These are phyloP conservation scores for Boletus holoroseus DNA, from an alignment of 1,284 basidiomycete species.

Conservation along the genomic window DNA sequence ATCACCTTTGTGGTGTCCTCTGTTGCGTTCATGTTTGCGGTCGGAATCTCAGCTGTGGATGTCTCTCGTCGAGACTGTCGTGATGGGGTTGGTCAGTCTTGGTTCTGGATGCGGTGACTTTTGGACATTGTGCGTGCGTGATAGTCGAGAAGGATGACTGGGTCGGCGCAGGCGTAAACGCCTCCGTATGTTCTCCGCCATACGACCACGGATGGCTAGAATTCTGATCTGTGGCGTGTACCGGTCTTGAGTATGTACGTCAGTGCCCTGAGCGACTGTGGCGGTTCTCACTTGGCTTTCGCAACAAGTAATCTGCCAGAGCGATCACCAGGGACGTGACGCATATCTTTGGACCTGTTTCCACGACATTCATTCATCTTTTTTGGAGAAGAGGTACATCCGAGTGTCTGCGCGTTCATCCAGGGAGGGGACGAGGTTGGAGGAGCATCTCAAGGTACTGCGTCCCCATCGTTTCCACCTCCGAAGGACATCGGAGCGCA, in stretches of 20 bases:
- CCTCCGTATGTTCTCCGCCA: neutral
- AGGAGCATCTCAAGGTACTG: constrained; percentile 33
- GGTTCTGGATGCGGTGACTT: constrained; percentile 1
- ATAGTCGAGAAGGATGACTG: neutral
- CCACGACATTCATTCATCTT: constrained; percentile 43
- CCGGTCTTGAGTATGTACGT: neutral
- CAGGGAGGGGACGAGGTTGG: constrained; percentile 41
- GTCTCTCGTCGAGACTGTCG: constrained; percentile 8
- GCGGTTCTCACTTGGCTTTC: neutral
- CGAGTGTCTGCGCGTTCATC: constrained; percentile 40
- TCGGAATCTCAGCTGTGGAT: constrained; percentile 6
- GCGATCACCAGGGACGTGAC: constrained; percentile 37
- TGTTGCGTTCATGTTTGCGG: constrained; percentile 4
- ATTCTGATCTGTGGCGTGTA: neutral
- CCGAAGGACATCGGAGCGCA: constrained; percentile 17
- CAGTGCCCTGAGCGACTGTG: neutral
- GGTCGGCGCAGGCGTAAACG: neutral
- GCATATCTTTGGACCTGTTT: constrained; percentile 42
- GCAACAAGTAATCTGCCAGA: constrained; percentile 24
- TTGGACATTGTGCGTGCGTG: neutral
- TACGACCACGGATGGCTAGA: neutral
- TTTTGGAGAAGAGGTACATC: constrained; percentile 51
- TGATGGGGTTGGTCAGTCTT: constrained; percentile 6
- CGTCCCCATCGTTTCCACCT: constrained; percentile 15
- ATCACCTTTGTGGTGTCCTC: neutral